Conservation (phyloP, 352 stramenopile genomes). For the Pythium plurisporium region DNA sequence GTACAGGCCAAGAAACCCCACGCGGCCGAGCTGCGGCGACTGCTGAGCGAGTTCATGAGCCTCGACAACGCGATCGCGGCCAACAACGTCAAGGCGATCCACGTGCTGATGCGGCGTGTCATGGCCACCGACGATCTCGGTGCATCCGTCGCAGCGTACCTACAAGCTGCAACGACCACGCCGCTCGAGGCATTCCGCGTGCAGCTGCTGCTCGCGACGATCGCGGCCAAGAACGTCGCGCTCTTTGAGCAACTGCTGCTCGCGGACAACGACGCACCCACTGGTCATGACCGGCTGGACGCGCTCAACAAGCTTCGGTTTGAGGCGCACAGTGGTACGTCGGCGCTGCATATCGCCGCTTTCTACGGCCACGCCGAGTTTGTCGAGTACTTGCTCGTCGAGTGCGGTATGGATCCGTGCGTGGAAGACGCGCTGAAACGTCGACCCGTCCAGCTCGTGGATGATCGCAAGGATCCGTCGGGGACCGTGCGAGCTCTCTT, state of each 20-base stretch:
- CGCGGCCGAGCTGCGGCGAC: background rate
- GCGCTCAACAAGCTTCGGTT: background rate
- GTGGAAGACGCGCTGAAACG: background rate
- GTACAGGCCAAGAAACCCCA: background rate
- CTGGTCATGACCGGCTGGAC: background rate
- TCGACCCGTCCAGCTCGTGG: slow-evolving; percentile 1
- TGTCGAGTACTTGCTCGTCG: slow-evolving; percentile 5
- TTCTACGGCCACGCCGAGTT: background rate
- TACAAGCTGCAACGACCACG: background rate
- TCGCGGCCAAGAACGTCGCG: background rate
- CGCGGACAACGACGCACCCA: too few species aligned
- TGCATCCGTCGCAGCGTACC: background rate
- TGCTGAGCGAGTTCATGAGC: background rate
- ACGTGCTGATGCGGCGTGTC: background rate
- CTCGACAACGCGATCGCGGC: background rate
- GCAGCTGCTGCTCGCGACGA: background rate
- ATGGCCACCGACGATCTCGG: background rate
- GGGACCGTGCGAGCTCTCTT: background rate
- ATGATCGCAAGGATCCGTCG: background rate
- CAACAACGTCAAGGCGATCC: background rate
- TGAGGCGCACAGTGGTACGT: background rate
- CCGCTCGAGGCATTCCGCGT: background rate
- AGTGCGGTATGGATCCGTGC: slow-evolving; percentile 4
- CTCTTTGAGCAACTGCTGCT: background rate
- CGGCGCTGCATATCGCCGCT: slow-evolving; percentile 4